phyloP scores from a whole-genome alignment of 108 stramenopile genomes.

The Fragilaria crotonensis region DNA sequence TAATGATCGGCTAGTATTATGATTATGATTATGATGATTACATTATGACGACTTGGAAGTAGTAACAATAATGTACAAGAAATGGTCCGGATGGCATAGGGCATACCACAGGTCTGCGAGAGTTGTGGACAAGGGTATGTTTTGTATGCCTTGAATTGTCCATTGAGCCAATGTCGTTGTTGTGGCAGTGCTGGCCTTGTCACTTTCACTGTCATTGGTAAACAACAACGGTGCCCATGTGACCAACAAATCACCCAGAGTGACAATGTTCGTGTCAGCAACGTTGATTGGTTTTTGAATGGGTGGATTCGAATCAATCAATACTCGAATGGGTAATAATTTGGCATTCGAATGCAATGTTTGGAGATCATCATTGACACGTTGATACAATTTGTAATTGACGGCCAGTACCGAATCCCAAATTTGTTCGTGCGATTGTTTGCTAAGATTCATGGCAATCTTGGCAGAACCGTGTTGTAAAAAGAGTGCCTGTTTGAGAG shows the following conservation, averaged over 20 bases:
- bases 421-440: conserved; percentile 49
- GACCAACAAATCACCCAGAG: conserved; percentile 44
- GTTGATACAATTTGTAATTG: conserved; percentile 35
- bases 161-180: conserved; percentile 18
- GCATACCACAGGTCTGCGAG: conserved; percentile 57
- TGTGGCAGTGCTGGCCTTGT: conserved; percentile 6
- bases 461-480: conserved; percentile 53
- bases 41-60: too few relatives aligned
- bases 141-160: conserved; percentile 55
- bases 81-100: conserved; percentile 71
- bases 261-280: conserved; percentile 9
- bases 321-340: conserved; percentile 63
- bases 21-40: too few relatives aligned
- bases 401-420: conserved; percentile 54
- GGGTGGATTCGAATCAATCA: conserved; percentile 44
- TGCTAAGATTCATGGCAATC: conserved; percentile 62
- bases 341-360: too few relatives aligned
- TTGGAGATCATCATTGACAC: conserved; percentile 38
- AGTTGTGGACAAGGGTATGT: conserved; percentile 35
- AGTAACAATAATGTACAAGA: conserved; percentile 47
- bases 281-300: conserved; percentile 42
- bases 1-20: too few relatives aligned
- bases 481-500: conserved; percentile 76
- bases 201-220: conserved; percentile 5
- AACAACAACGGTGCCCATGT: conserved; percentile 40